Percentiles rank a stretch among this genome's conserved stretches.
These are phyloP conservation scores for Kodamaea kaohsiungensis DNA, from an alignment of 805 yeast genomes.

Conservation along the genomic window DNA sequence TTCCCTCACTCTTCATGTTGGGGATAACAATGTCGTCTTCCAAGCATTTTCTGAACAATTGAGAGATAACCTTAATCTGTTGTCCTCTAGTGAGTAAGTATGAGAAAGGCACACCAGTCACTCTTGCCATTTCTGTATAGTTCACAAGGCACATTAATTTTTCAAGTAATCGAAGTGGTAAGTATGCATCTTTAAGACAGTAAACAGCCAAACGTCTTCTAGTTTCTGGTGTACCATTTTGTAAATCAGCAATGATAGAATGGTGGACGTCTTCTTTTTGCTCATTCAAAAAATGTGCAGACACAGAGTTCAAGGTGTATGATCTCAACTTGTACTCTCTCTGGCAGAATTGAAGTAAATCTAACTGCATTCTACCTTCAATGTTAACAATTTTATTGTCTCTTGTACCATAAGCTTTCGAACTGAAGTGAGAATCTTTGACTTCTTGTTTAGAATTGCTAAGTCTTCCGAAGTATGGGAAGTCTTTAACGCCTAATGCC, in stretches of 20 bases:
- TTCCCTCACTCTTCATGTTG: constrained; percentile 78
- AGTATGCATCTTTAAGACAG: constrained; percentile 93
- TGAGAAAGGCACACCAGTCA: constrained; percentile 97
- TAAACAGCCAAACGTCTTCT: constrained; percentile 95
- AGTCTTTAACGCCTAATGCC: constrained; percentile 62
- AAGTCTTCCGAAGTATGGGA: constrained; percentile 88
- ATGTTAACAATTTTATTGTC: constrained; percentile 89
- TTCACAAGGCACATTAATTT: constrained; percentile 95
- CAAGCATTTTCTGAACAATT: constrained; percentile 88
- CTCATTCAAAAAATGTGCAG: constrained; percentile 90
- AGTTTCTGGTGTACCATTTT: constrained; percentile 89
- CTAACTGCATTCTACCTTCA: constrained; percentile 95
- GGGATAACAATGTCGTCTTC: constrained; percentile 88
- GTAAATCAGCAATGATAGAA: constrained; percentile 91
- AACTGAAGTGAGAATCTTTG: constrained; percentile 80
- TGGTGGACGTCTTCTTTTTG: constrained; percentile 99
- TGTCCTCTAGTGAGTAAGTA: constrained; percentile 90
- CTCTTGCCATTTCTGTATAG: constrained; percentile 99
- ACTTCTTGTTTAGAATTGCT: constrained; percentile 68
- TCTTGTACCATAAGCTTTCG: constrained; percentile 95
- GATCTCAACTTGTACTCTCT: constrained; percentile 94
- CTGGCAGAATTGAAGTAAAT: constrained; percentile 87
- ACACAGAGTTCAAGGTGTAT: constrained; percentile 91
- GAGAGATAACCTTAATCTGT: constrained; percentile 96
- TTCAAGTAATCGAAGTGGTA: constrained; percentile 85